These are phyloP conservation scores for Boletus reticuloceps DNA, from an alignment of 768 basidiomycete species.

Conservation along the genomic window DNA sequence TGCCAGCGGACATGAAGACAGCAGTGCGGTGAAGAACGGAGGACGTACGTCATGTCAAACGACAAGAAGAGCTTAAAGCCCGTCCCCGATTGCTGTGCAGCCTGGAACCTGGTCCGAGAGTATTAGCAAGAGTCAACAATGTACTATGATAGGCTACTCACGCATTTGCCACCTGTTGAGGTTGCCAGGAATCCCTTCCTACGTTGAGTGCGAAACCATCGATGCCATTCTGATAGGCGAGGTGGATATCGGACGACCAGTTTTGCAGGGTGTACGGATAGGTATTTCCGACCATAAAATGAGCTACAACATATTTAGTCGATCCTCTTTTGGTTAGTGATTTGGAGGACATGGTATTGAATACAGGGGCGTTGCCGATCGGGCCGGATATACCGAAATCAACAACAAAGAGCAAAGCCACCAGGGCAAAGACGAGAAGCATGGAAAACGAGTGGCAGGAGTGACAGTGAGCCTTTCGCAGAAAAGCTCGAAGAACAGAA, in stretches of 20 bases:
- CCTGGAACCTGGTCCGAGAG: constrained; percentile 47
- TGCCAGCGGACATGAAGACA: background rate
- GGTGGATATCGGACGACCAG: constrained; percentile 50
- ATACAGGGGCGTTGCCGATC: constrained; percentile 5
- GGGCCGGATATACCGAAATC: constrained; percentile 13
- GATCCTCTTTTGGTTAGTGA: constrained; percentile 13
- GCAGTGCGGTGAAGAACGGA: background rate
- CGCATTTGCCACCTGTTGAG: constrained; percentile 59
- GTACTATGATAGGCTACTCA: constrained; percentile 32
- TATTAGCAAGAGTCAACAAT: constrained; percentile 13
- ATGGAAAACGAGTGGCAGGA: constrained; percentile 20
- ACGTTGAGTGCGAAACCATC: constrained; percentile 74
- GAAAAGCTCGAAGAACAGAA: background rate
- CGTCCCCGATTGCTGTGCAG: constrained; percentile 49
- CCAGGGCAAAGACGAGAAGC: constrained; percentile 9
- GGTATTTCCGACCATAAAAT: constrained; percentile 64
- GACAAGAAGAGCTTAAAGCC: constrained; percentile 75
- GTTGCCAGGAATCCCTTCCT: constrained; percentile 63
- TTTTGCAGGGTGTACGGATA: constrained; percentile 50
- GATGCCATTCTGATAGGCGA: constrained; percentile 57
- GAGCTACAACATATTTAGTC: constrained; percentile 51
- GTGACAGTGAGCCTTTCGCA: constrained; percentile 9
- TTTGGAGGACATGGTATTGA: background rate
- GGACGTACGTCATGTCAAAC: constrained; percentile 70
- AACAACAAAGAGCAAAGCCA: constrained; percentile 10